Evolutionary conservation across 2,329 filamentous ascomycete genomes (phyloP).

Genomic region (Simplicillium aogashimaense): DNA sequence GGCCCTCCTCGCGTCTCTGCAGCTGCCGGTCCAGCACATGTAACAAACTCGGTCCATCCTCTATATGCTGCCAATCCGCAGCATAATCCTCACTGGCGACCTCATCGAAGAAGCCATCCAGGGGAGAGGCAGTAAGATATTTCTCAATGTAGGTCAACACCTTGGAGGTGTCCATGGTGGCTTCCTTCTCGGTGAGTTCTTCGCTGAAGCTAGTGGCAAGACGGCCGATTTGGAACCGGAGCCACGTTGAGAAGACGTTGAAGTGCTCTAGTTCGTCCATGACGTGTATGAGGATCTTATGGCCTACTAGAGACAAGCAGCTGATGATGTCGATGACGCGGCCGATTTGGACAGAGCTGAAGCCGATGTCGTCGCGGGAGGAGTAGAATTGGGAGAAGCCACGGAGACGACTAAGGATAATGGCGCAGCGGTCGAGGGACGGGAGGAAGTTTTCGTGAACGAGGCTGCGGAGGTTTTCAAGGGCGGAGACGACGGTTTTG

Average conservation of each 20-base stretch:
- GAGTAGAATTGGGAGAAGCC: constrained; percentile 77
- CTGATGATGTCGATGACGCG: constrained; percentile 61
- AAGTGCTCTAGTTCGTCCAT: constrained; percentile 75
- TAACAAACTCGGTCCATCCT: constrained; percentile 33
- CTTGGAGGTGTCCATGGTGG: constrained; percentile 61
- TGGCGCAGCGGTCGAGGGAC: constrained; percentile 70
- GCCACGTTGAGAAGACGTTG: constrained; percentile 69
- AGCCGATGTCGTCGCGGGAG: constrained; percentile 53
- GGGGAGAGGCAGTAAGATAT: constrained; percentile 55
- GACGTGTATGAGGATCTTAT: constrained; percentile 61
- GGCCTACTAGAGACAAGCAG: constrained; percentile 64
- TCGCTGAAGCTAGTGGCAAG: constrained; percentile 56
- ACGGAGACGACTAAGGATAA: constrained; percentile 73
- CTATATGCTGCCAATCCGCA: constrained; percentile 31
- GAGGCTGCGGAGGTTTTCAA: constrained; percentile 67
- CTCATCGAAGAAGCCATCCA: constrained; percentile 50
- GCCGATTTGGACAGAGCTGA: constrained; percentile 53
- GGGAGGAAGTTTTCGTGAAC: constrained; percentile 84
- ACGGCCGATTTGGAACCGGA: constrained; percentile 73
- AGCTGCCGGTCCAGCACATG: constrained; percentile 40
- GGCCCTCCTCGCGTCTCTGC: constrained; percentile 32
- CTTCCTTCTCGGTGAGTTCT: constrained; percentile 70
- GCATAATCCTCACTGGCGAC: constrained; percentile 40
- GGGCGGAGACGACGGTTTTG: constrained; percentile 68
- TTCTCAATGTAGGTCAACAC: constrained; percentile 70